phyloP scores from a whole-genome alignment of 164 flowering plant species.

The Protea cynaroides region DNA sequence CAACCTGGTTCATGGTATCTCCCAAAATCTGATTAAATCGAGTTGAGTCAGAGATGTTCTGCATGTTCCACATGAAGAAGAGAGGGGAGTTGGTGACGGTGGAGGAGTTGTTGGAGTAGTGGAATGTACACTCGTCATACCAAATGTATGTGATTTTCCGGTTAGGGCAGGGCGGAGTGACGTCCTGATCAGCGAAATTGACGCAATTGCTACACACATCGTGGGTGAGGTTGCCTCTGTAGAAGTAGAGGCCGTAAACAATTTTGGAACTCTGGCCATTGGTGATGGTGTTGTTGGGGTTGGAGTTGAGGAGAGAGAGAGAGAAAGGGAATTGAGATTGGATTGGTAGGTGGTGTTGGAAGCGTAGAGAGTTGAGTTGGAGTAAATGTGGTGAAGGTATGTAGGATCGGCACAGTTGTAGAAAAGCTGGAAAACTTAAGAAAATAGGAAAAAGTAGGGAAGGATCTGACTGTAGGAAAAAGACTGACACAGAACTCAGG shows the following conservation, averaged over 20 bases:
- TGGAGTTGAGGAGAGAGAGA: constrained; percentile 12
- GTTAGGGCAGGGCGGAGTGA: constrained; percentile 19
- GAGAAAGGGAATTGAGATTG: constrained; percentile 16
- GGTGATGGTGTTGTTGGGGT: constrained; percentile 8
- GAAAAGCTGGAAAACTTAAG: too few species aligned
- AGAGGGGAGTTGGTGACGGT: neutral
- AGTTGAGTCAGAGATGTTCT: constrained; percentile 6
- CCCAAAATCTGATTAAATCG: constrained; percentile 4
- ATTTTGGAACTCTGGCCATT: constrained; percentile 6
- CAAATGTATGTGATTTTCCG: constrained; percentile 11
- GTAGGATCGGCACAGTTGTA: neutral
- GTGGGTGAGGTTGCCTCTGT: constrained; percentile 23
- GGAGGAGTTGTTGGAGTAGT: constrained; percentile 19
- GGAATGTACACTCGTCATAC: too few species aligned
- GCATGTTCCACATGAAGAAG: neutral
- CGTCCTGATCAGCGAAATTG: neutral
- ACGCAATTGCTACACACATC: constrained; percentile 19
- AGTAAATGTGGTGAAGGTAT: neutral
- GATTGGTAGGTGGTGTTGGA: neutral
- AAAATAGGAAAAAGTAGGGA: too few species aligned
- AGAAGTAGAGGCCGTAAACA: constrained; percentile 16
- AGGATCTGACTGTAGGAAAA: too few species aligned
- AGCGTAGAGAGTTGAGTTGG: neutral
- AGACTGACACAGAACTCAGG: too few species aligned
- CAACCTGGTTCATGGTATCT: neutral